phyloP scores from a whole-genome alignment of 495 filamentous ascomycete genomes.

The Evernia prunastri region DNA sequence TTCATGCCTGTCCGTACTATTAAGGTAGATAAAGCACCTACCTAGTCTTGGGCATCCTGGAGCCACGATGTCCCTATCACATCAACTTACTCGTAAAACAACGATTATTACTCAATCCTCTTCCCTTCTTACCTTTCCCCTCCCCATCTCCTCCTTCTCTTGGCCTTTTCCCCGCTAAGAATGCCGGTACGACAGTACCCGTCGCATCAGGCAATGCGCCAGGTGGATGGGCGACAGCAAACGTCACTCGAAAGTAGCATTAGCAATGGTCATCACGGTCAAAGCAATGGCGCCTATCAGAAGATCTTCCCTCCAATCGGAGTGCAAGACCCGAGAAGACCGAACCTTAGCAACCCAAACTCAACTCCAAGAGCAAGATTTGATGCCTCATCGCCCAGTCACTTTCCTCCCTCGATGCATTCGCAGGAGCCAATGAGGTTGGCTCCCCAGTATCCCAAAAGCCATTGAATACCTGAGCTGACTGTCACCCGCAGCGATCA shows the following conservation, averaged over 20 bases:
- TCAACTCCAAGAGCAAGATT: slow-evolving; percentile 7
- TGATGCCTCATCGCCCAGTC: slow-evolving; percentile 7
- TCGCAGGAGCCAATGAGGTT: slow-evolving; percentile 9
- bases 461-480: not conserved
- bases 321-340: slow-evolving; percentile 15
- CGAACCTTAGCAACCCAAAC: slow-evolving; percentile 10
- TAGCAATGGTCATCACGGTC: slow-evolving; percentile 7
- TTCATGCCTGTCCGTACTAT: no score
- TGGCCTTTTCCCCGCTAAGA: not conserved
- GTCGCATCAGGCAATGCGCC: slow-evolving; percentile 19
- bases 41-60: not conserved
- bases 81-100: no score
- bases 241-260: not conserved
- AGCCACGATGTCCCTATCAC: not conserved
- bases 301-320: slow-evolving; percentile 24
- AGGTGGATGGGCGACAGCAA: slow-evolving; percentile 18
- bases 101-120: not conserved
- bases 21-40: no score
- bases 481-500: slow-evolving; percentile 3
- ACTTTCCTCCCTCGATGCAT: slow-evolving; percentile 6
- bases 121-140: not conserved
- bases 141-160: not conserved
- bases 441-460: not conserved
- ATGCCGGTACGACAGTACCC: slow-evolving; percentile 19
- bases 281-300: slow-evolving; percentile 20